phyloP scores from a whole-genome alignment of 805 yeast genomes.

The Schizosaccharomyces osmophilus region DNA sequence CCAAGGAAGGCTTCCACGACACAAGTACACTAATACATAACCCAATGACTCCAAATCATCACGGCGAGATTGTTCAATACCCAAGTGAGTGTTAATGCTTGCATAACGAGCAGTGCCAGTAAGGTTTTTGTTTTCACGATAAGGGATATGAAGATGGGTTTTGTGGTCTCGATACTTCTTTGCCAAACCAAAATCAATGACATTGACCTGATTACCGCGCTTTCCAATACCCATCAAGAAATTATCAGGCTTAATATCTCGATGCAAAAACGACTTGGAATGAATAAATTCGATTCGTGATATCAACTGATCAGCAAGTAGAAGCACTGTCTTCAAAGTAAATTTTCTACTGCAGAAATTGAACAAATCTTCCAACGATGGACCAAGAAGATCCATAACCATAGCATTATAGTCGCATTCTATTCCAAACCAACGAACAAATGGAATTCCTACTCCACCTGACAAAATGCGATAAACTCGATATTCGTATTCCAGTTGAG shows the following conservation, averaged over 20 bases:
- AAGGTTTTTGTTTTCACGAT: conserved; percentile 82
- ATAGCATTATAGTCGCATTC: conserved; percentile 91
- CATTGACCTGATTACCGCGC: conserved; percentile 84
- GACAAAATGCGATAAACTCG: conserved; percentile 80
- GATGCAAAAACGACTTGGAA: conserved; percentile 72
- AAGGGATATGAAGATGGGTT: conserved; percentile 83
- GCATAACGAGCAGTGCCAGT: conserved; percentile 98
- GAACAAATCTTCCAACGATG: conserved; percentile 81
- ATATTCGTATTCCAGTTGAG: conserved; percentile 91
- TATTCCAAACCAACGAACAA: conserved; percentile 88
- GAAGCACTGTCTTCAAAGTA: conserved; percentile 73
- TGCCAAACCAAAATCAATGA: conserved; percentile 82
- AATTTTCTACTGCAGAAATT: conserved; percentile 88
- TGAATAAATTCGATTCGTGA: conserved; percentile 89
- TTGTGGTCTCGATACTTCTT: conserved; percentile 86
- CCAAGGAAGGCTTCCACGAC: conserved; percentile 94
- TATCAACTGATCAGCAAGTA: conserved; percentile 77
- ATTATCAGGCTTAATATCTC: conserved; percentile 68
- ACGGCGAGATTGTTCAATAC: conserved; percentile 88
- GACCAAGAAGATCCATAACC: conserved; percentile 90
- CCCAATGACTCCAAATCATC: conserved; percentile 91
- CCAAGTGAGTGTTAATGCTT: conserved; percentile 80
- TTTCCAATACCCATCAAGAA: conserved; percentile 75
- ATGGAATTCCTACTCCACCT: conserved; percentile 94
- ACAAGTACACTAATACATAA: conserved; percentile 77